Evolutionary conservation across 2,329 filamentous ascomycete species (phyloP), one percentile per base, ranked within the genome.

Genomic region (Cordyceps fumosorosea): DNA sequence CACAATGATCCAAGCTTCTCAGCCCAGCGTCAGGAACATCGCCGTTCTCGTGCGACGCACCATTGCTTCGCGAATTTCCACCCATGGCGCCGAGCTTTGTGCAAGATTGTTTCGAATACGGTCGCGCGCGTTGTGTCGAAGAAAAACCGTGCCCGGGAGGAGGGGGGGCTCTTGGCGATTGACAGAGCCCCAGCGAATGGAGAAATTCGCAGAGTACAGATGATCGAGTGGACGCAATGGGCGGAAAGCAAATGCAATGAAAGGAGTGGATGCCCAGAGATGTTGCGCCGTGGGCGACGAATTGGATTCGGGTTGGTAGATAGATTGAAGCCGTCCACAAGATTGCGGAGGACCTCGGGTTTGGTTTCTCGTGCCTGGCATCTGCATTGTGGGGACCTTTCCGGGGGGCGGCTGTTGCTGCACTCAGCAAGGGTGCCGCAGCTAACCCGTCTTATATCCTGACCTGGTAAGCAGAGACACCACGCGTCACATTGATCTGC

Each of bases 1-100:
- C 80, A 88, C 89, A 93, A 73, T 93, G 89, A 77, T 96, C 85
- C 63, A 92, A 78, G 73, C 89, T 91, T 74, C 85, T 86, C 72
- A 96, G 78, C 56, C 93, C 93, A 60, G 93, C 93, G 74, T 93
- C 89, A 5, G 74, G 73, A 29, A 69, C 67, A 47, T 72, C 67
- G 56, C 68, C 67, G 53, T 67, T 65, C 56, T 68, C 70, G 53
- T 63, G 67, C 63, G 67, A 71, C 69, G 69, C 72, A 68, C 70
- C 69, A 69, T 72, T 69, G 66, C 66, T 67, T 69, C 68, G 70
- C 68, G 66, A 64, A 67, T 67, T 69, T 70, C 67, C 67, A 70
- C 67, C 68, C 74, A 75, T 76, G 68, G 42, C 26, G 26, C 34
- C 40, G 32, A 55, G 34, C 3, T 3, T 40, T 11, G 14, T 34